phyloP scores from a whole-genome alignment of 371 early-diverging fungal species.

The Lichtheimia ramosa region DNA sequence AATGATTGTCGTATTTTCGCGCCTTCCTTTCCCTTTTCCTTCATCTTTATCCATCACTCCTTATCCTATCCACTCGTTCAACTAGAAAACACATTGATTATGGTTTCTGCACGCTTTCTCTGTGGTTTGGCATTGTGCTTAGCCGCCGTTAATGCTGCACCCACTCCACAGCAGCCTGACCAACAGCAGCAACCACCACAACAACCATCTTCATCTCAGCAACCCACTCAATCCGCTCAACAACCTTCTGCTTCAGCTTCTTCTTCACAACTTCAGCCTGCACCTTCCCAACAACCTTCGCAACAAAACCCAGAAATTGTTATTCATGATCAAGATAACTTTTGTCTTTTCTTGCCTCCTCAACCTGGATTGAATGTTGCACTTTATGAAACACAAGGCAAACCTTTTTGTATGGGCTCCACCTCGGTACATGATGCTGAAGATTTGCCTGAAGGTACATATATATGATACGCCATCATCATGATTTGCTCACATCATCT shows the following conservation, averaged over 20 bases:
- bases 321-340: constrained; percentile 29
- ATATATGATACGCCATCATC: not conserved
- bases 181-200: not conserved
- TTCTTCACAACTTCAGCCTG: not conserved
- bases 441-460: constrained; percentile 50
- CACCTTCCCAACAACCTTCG: not conserved
- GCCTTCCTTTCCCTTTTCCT: not conserved
- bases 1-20: too few relatives aligned
- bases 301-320: constrained; percentile 1
- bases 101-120: not conserved
- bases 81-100: not conserved
- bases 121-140: not conserved
- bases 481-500: not conserved
- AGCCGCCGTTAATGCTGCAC: not conserved
- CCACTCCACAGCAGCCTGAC: not conserved
- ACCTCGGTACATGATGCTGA: constrained; percentile 40
- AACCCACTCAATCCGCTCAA: not conserved
- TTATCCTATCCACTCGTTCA: not conserved
- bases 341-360: constrained; percentile 63
- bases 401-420: constrained; percentile 54
- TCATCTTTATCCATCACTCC: not conserved
- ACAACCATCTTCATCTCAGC: not conserved
- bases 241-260: not conserved
- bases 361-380: constrained; percentile 57
- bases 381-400: constrained; percentile 50